Percentiles rank a stretch among this genome's conserved stretches.
phyloP scores from a whole-genome alignment of 2,329 filamentous ascomycete genomes.

The Fusarium proliferatum region DNA sequence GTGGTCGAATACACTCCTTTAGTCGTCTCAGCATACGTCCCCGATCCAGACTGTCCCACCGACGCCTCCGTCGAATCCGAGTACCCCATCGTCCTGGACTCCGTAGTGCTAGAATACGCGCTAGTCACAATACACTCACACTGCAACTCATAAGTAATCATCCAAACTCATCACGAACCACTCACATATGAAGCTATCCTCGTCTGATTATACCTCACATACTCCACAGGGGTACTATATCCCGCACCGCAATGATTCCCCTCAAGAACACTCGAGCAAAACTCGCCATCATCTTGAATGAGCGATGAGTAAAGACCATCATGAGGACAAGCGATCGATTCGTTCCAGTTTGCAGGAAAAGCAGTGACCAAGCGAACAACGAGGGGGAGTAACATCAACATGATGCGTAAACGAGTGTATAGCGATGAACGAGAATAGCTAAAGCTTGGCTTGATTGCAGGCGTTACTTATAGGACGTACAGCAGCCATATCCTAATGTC shows the following conservation, averaged over 20 bases:
- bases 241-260: conserved; percentile 31
- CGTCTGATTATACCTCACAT: conserved; percentile 44
- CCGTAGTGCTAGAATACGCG: not conserved
- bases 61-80: conserved; percentile 14
- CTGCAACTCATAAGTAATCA: conserved; percentile 27
- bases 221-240: conserved; percentile 46
- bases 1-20: not conserved
- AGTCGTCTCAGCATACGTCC: conserved; percentile 9
- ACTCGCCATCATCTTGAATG: conserved; percentile 38
- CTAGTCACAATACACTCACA: conserved; percentile 45
- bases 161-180: not conserved
- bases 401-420: conserved; percentile 34
- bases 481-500: not conserved
- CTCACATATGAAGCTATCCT: conserved; percentile 49
- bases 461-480: conserved; percentile 34
- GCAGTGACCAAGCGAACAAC: conserved; percentile 5
- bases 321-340: conserved; percentile 38
- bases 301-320: conserved; percentile 49
- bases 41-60: conserved; percentile 15
- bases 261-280: conserved; percentile 48
- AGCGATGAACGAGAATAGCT: not conserved
- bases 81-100: not conserved
- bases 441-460: not conserved
- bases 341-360: conserved; percentile 34
- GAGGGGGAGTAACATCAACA: conserved; percentile 37